These are phyloP conservation scores for Trichoderma erinaceum DNA, from an alignment of 495 filamentous ascomycete genomes.

Conservation along the genomic window DNA sequence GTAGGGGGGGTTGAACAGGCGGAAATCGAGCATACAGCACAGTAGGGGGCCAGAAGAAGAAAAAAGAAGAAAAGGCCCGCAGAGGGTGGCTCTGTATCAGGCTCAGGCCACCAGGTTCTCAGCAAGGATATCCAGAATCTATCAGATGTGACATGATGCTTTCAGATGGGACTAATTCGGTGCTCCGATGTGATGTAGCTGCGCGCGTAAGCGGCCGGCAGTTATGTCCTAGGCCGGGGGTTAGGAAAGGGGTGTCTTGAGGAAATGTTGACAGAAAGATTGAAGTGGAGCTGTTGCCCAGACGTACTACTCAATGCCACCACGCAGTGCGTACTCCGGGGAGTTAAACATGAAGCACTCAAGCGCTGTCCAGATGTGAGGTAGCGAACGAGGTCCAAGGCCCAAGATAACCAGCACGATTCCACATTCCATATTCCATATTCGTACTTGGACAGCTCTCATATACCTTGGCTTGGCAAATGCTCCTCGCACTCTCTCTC, in stretches of 20 bases:
- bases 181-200: conserved; percentile 12
- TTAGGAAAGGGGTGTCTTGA: conserved; percentile 2
- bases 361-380: not conserved
- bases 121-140: conserved; percentile 4
- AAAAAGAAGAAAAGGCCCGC: conserved; percentile 4
- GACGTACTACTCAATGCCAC: not conserved
- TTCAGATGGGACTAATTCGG: conserved; percentile 7
- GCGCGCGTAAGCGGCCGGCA: conserved; percentile 11
- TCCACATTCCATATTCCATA: not conserved
- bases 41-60: not conserved
- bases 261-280: not conserved
- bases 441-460: not conserved
- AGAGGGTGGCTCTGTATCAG: not conserved
- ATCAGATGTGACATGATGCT: conserved; percentile 12
- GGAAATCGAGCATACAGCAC: not conserved
- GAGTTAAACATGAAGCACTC: not conserved
- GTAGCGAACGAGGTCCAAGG: not conserved
- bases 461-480: not conserved
- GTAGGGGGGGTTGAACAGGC: not conserved
- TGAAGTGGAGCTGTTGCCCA: not conserved
- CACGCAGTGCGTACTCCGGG: not conserved
- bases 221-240: not conserved
- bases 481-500: not conserved
- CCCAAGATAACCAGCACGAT: not conserved
- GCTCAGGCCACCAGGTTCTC: not conserved